Conservation (phyloP, 352 stramenopile species). For the Pythium brachiatum region DNA sequence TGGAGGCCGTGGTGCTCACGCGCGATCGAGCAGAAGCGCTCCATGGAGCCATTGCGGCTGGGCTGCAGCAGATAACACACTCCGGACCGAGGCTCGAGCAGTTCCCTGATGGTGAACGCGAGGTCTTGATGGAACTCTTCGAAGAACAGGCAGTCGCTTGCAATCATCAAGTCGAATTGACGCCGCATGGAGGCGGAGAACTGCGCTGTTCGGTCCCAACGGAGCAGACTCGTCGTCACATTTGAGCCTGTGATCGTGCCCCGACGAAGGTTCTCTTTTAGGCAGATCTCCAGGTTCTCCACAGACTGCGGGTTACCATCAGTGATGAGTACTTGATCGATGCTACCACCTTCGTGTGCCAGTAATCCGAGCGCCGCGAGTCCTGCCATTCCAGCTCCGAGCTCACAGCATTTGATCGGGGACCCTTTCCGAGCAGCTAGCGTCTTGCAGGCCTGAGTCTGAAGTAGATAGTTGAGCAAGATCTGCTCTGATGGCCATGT, state of each 20-base stretch:
- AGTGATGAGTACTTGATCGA: constrained; percentile 57
- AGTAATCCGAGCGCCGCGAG: constrained; percentile 63
- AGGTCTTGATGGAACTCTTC: constrained; percentile 84
- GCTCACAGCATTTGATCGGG: constrained; percentile 54
- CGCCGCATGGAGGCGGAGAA: constrained; percentile 32
- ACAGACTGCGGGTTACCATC: constrained; percentile 73
- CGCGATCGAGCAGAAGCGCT: constrained; percentile 62
- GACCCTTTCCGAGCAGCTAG: constrained; percentile 18
- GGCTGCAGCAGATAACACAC: constrained; percentile 75
- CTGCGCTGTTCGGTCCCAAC: constrained; percentile 54
- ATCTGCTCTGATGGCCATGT: constrained; percentile 83
- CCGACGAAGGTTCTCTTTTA: constrained; percentile 50
- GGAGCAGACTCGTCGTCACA: constrained; percentile 45
- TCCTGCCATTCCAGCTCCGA: constrained; percentile 78
- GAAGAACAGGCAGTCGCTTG: constrained; percentile 87
- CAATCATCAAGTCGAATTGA: constrained; percentile 78
- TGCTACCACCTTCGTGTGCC: constrained; percentile 35
- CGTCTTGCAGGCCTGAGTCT: constrained; percentile 30
- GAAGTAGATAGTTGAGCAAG: constrained; percentile 62
- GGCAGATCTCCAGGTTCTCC: constrained; percentile 60
- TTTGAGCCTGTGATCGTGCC: constrained; percentile 8
- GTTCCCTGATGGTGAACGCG: constrained; percentile 53
- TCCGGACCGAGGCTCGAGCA: constrained; percentile 42
- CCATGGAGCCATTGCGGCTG: constrained; percentile 69
- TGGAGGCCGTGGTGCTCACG: constrained; percentile 31